Base-by-base conservation (phyloP, 805 yeast species). In the Suhomyces vadensis region DNA sequence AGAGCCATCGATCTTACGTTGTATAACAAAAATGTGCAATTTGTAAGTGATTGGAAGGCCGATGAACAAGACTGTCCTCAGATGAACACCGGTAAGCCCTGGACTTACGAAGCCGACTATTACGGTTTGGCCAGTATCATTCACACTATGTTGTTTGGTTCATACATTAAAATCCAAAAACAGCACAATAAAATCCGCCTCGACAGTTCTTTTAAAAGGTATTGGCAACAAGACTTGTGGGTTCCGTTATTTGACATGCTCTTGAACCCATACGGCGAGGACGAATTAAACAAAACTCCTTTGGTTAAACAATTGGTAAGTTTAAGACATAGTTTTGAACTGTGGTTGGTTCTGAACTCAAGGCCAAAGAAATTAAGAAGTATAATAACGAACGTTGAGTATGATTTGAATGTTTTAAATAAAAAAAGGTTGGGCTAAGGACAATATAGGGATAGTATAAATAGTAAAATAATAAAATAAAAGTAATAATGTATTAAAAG, bases 71-170 rank as follows among this genome's bases (percentile, higher is more conserved):
- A 86, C 52, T 87, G 95, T 57, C 79, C 79, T 4, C 88, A 84
- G 53, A 79, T 87, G 81, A 67, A 79, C 42, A 62, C 74, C 3
- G 68, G 75, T 3, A 56, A 69, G 40, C 76, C 85, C 0, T 90
- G 96, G 95, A 77, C 79, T 2, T 87, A 75, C 55, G 89, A 90
- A 57, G 82, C 84, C 3, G 97, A 90, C 64, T 88, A 88, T 58
- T 85, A 77, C 60, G 96, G 96, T 0, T 49, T 87, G 14, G 97
- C 96, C 0, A 77, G 81, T 25, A 77, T 86, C 0, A 67, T 88
- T 2, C 92, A 89, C 55, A 74, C 82, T 0, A 64, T 90, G 74
- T 66, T 90, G 13, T 89, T 82, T 68, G 95, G 95, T 0, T 68
- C 73, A 10, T 74, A 75, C 43, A 82, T 89, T 22, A 77, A 76